Conservation (phyloP, 2,329 filamentous ascomycete species). For the Calonectria multiphialidica region DNA sequence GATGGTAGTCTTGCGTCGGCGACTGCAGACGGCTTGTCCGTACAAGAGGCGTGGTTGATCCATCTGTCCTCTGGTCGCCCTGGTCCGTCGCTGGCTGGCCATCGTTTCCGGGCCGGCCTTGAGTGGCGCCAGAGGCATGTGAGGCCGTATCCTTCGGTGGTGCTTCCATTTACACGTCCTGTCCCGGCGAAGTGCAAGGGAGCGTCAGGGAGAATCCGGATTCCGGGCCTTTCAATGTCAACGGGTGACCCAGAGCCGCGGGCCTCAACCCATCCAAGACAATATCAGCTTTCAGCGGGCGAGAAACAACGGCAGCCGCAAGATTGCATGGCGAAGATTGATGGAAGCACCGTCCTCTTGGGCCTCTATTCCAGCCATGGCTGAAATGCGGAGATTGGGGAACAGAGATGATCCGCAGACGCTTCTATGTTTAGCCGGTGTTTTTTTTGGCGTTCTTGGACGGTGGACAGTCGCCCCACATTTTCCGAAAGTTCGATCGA, state of each 20-base stretch:
- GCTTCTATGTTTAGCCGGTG: constrained; percentile 17
- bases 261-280: neutral
- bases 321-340: neutral
- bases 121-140: neutral
- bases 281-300: neutral
- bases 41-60: neutral
- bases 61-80: neutral
- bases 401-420: constrained; percentile 15
- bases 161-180: constrained; percentile 11
- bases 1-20: neutral
- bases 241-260: neutral
- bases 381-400: neutral
- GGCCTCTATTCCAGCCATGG: neutral
- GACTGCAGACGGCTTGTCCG: constrained; percentile 10
- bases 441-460: neutral
- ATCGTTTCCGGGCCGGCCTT: neutral
- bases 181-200: neutral
- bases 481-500: neutral
- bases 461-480: neutral
- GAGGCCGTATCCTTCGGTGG: neutral
- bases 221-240: neutral
- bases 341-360: neutral
- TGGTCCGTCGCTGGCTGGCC: neutral
- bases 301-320: neutral
- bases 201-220: neutral